Percentiles rank a stretch among this genome's conserved stretches.
phyloP scores from a whole-genome alignment of 192 early-diverging fungal genomes.

The Entophlyctis luteolus region DNA sequence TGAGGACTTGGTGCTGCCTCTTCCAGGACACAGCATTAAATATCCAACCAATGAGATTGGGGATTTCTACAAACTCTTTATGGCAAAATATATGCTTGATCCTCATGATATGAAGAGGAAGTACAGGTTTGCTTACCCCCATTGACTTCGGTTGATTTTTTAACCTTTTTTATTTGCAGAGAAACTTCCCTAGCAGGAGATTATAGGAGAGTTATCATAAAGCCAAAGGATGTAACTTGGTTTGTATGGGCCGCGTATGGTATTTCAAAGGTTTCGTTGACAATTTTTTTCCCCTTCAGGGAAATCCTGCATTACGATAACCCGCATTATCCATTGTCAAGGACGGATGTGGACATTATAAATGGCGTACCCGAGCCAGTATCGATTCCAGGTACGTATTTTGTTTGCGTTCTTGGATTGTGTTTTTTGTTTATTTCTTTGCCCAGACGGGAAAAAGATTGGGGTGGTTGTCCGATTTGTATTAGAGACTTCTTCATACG shows the following conservation, averaged over 20 bases:
- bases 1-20: conserved; percentile 86
- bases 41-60: conserved; percentile 77
- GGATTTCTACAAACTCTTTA: conserved; percentile 61
- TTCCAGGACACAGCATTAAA: conserved; percentile 73
- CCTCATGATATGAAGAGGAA: conserved; percentile 60
- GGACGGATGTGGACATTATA: conserved; percentile 36
- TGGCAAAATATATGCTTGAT: conserved; percentile 72
- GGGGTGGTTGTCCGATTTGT: conserved; percentile 76
- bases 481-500: conserved; percentile 80
- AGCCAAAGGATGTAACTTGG: conserved; percentile 38
- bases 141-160: not conserved
- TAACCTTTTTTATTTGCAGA: not conserved
- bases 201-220: conserved; percentile 45
- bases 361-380: conserved; percentile 30
- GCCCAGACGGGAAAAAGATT: conserved; percentile 59
- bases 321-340: conserved; percentile 22
- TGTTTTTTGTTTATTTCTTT: not conserved
- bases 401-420: not conserved
- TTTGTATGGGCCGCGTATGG: no score
- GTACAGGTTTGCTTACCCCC: conserved; percentile 34
- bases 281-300: conserved; percentile 32
- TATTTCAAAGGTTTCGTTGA: not conserved
- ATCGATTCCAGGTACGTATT: conserved; percentile 21
- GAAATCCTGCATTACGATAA: conserved; percentile 33
- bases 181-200: conserved; percentile 42